These are phyloP conservation scores for Lodderomyces elongisporus DNA, from an alignment of 1,139 yeast genomes.

Conservation along the genomic window DNA sequence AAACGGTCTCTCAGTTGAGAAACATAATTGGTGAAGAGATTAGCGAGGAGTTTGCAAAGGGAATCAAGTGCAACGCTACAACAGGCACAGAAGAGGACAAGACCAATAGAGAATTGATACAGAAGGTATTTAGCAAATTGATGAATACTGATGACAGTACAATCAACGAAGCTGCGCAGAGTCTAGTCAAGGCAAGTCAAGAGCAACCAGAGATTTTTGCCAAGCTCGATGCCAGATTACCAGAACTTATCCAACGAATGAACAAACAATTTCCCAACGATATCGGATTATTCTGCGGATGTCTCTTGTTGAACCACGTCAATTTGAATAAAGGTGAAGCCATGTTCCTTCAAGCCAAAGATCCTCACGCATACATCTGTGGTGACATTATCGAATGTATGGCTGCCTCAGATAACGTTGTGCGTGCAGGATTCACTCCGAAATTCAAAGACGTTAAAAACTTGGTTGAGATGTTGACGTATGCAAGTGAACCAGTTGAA, in stretches of 20 bases:
- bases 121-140: slow-evolving; percentile 68
- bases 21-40: slow-evolving; percentile 63
- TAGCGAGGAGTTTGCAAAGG: slow-evolving; percentile 47
- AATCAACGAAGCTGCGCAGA: slow-evolving; percentile 52
- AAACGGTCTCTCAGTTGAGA: slow-evolving; percentile 69
- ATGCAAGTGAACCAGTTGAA: slow-evolving; percentile 80
- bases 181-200: slow-evolving; percentile 60
- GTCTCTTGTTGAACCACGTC: slow-evolving; percentile 86
- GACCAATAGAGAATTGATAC: slow-evolving; percentile 60
- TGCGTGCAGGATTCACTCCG: slow-evolving; percentile 97
- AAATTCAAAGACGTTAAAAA: slow-evolving; percentile 92
- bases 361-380: slow-evolving; percentile 94
- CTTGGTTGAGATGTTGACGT: slow-evolving; percentile 86
- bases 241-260: slow-evolving; percentile 69
- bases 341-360: slow-evolving; percentile 93
- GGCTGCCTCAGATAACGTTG: slow-evolving; percentile 99
- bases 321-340: slow-evolving; percentile 87
- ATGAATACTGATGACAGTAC: slow-evolving; percentile 67
- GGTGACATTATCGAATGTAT: slow-evolving; percentile 98
- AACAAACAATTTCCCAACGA: slow-evolving; percentile 89
- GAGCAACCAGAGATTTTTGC: slow-evolving; percentile 46
- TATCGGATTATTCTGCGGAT: slow-evolving; percentile 93
- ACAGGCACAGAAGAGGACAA: slow-evolving; percentile 44
- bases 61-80: slow-evolving; percentile 39
- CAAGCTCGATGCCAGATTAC: slow-evolving; percentile 44